Evolutionary conservation across 371 early-diverging fungal genomes (phyloP).

Genomic region (Rhizomucor pusillus): DNA sequence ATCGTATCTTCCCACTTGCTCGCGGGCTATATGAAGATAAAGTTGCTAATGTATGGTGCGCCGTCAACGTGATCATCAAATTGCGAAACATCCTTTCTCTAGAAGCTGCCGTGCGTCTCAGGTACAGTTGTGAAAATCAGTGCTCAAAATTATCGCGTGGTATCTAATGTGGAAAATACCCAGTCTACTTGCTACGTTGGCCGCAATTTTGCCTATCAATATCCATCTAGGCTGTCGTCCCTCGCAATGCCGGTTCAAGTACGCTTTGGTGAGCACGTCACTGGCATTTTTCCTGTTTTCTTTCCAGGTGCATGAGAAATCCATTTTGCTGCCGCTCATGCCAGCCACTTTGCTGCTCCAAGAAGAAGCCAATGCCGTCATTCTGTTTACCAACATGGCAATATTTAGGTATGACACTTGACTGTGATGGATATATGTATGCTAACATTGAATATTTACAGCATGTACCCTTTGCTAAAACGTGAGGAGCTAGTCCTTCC

Average conservation of each 20-base stretch:
- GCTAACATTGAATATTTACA: slow-evolving; percentile 18
- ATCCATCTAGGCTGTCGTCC: slow-evolving; percentile 57
- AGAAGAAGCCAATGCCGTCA: slow-evolving; percentile 56
- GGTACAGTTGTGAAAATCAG: slow-evolving; percentile 38
- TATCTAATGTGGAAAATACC: background rate
- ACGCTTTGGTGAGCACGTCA: slow-evolving; percentile 70
- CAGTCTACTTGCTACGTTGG: slow-evolving; percentile 67
- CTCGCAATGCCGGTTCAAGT: slow-evolving; percentile 55
- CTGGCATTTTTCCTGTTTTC: slow-evolving; percentile 92
- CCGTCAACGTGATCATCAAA: slow-evolving; percentile 81
- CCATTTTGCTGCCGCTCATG: slow-evolving; percentile 81
- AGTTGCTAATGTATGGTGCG: slow-evolving; percentile 97
- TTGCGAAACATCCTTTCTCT: slow-evolving; percentile 64
- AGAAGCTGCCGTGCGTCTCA: slow-evolving; percentile 63
- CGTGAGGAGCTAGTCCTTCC: slow-evolving; percentile 70
- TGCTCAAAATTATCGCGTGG: background rate
- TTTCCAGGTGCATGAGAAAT: slow-evolving; percentile 98
- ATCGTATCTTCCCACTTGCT: slow-evolving; percentile 88
- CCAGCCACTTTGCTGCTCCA: slow-evolving; percentile 72
- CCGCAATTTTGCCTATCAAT: slow-evolving; percentile 68
- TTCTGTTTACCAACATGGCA: slow-evolving; percentile 77
- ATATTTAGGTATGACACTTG: slow-evolving; percentile 63
- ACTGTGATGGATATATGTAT: background rate
- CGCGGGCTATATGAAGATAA: slow-evolving; percentile 97
- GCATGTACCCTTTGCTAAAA: slow-evolving; percentile 84